Evolutionary conservation across 306 rosid genomes (phyloP).

Genomic region (Lathyrus sativus): DNA sequence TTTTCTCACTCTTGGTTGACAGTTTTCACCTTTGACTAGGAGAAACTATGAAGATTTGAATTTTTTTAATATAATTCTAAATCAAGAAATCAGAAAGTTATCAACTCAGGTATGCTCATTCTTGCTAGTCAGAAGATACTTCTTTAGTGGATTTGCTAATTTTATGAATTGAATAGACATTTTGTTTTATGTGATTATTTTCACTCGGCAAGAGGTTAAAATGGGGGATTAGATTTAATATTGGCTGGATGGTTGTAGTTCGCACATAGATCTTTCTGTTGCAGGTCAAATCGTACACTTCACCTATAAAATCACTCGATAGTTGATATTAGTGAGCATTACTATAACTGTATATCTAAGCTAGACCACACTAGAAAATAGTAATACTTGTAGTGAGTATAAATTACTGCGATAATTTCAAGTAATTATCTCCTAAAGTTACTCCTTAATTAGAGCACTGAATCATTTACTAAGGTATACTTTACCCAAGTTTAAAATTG

Average conservation of each 20-base stretch:
- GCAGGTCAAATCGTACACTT: no score
- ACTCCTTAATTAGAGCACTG: constrained; percentile 9
- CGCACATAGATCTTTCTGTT: no score
- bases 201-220: background rate
- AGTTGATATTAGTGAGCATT: no score
- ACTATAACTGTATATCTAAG: no score
- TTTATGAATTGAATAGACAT: constrained; percentile 11
- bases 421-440: constrained; percentile 6
- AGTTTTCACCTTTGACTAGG: constrained; percentile 50
- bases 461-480: no score
- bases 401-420: background rate
- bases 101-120: constrained; percentile 75
- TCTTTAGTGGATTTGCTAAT: constrained; percentile 28
- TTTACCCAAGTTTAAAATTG: no score
- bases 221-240: no score
- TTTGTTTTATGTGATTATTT: constrained; percentile 18
- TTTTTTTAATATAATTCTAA: constrained; percentile 69
- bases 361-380: no score
- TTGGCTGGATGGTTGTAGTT: no score
- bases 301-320: no score
- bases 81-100: constrained; percentile 87
- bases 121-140: constrained; percentile 24
- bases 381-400: no score
- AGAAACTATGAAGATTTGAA: constrained; percentile 88
- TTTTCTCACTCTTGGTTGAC: constrained; percentile 21